Percentiles rank a stretch among this genome's conserved stretches.
Evolutionary conservation across 768 basidiomycete genomes (phyloP).

Genomic region (Lactarius hengduanensis): DNA sequence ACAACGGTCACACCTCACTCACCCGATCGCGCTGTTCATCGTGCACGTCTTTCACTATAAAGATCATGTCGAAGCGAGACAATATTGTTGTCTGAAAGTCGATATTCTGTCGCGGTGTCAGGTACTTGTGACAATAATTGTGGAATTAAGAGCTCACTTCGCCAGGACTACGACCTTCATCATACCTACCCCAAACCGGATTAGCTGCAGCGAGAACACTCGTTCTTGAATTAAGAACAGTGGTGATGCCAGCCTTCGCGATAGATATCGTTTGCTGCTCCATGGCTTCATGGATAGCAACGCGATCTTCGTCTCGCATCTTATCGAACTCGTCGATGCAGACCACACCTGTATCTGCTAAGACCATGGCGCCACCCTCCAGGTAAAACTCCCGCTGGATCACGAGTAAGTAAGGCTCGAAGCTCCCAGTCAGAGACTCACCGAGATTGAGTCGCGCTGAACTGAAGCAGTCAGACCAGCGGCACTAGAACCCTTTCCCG

Average conservation of each 20-base stretch:
- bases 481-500: constrained; percentile 97
- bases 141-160: constrained; percentile 53
- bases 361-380: constrained; percentile 99
- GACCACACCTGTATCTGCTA: constrained; percentile 96
- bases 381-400: constrained; percentile 93
- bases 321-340: constrained; percentile 99
- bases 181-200: constrained; percentile 96
- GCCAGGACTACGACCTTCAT: constrained; percentile 93
- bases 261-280: constrained; percentile 99
- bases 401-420: constrained; percentile 11
- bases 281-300: constrained; percentile 99
- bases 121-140: neutral
- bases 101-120: constrained; percentile 59
- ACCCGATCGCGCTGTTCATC: constrained; percentile 92
- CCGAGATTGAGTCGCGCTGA: constrained; percentile 88
- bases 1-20: constrained; percentile 30
- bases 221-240: constrained; percentile 92
- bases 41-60: constrained; percentile 98
- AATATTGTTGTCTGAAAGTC: constrained; percentile 98
- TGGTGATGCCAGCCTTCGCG: constrained; percentile 98
- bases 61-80: constrained; percentile 99
- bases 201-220: constrained; percentile 97
- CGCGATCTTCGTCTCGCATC: constrained; percentile 98
- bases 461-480: constrained; percentile 98
- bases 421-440: constrained; percentile 41